Evolutionary conservation across 345 rosid species (phyloP).

Genomic region (Pistacia vera): DNA sequence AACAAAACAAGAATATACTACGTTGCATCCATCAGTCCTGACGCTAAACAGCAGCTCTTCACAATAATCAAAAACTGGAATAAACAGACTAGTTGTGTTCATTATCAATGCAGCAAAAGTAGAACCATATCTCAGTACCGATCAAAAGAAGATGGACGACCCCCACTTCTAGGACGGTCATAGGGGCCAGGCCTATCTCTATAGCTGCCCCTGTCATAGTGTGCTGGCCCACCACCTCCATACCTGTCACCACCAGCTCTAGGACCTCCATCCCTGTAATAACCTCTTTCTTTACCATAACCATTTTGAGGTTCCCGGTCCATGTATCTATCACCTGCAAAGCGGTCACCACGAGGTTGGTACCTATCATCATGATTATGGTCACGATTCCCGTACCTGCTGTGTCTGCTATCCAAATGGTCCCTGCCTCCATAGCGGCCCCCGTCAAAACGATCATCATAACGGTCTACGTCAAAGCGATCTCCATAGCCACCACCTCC

Average conservation of each 20-base stretch:
- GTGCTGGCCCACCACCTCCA: slow-evolving; percentile 37
- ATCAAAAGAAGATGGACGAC: slow-evolving; percentile 34
- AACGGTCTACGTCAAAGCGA: slow-evolving; percentile 38
- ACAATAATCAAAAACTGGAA: background rate
- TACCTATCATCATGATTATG: slow-evolving; percentile 38
- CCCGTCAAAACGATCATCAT: slow-evolving; percentile 42
- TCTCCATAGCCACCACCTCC: slow-evolving; percentile 34
- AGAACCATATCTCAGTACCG: slow-evolving; percentile 25
- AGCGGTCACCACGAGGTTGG: slow-evolving; percentile 38
- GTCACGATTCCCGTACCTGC: slow-evolving; percentile 35
- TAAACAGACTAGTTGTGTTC: background rate
- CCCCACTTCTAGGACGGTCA: slow-evolving; percentile 34
- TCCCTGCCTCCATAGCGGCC: slow-evolving; percentile 42
- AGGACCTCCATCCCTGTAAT: slow-evolving; percentile 32
- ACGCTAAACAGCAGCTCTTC: background rate
- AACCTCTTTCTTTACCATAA: slow-evolving; percentile 18
- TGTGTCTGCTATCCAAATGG: slow-evolving; percentile 34
- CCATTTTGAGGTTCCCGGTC: slow-evolving; percentile 16
- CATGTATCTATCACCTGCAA: slow-evolving; percentile 33
- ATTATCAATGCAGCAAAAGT: background rate
- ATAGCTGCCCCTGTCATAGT: slow-evolving; percentile 27
- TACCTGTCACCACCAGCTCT: slow-evolving; percentile 37
- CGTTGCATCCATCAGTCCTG: slow-evolving; percentile 5
- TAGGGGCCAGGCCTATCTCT: slow-evolving; percentile 42
- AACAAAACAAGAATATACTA: slow-evolving; percentile 8